A percentile compares a stretch with the other conserved stretches of the same genome.
phyloP scores from a whole-genome alignment of 2,329 filamentous ascomycete species.

The Pyrenophora seminiperda region DNA sequence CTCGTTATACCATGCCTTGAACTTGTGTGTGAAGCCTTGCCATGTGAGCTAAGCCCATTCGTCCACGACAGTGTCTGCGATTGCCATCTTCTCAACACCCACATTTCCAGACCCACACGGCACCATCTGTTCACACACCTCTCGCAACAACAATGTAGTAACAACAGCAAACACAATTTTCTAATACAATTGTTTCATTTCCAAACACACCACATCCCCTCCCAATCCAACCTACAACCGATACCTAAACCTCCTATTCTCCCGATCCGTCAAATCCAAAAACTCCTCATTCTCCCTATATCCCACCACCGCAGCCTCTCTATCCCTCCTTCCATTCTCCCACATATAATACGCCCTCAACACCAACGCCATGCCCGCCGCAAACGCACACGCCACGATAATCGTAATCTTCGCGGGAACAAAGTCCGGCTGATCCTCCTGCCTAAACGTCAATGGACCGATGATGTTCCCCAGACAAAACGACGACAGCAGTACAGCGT shows the following conservation, averaged over 20 bases:
- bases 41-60: too few species aligned
- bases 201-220: too few species aligned
- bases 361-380: conserved; percentile 51
- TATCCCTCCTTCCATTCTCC: conserved; percentile 43
- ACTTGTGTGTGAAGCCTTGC: too few species aligned
- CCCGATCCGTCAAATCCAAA: conserved; percentile 45
- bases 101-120: too few species aligned
- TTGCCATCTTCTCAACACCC: too few species aligned
- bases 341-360: conserved; percentile 32
- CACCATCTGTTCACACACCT: too few species aligned
- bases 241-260: conserved; percentile 37
- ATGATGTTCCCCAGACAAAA: conserved; percentile 53
- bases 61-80: too few species aligned
- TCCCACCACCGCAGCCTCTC: background rate
- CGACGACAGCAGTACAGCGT: conserved; percentile 50
- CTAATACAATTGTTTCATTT: too few species aligned
- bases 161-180: too few species aligned
- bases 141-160: too few species aligned
- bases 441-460: conserved; percentile 50
- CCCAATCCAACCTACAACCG: conserved; percentile 10
- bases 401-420: conserved; percentile 54
- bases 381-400: conserved; percentile 26
- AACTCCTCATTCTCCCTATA: conserved; percentile 41
- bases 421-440: conserved; percentile 44
- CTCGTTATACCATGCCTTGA: too few species aligned